Evolutionary conservation across 1,284 basidiomycete genomes (phyloP), one percentile per base, ranked within the genome.

Genomic region (Apiotrichum siamense): DNA sequence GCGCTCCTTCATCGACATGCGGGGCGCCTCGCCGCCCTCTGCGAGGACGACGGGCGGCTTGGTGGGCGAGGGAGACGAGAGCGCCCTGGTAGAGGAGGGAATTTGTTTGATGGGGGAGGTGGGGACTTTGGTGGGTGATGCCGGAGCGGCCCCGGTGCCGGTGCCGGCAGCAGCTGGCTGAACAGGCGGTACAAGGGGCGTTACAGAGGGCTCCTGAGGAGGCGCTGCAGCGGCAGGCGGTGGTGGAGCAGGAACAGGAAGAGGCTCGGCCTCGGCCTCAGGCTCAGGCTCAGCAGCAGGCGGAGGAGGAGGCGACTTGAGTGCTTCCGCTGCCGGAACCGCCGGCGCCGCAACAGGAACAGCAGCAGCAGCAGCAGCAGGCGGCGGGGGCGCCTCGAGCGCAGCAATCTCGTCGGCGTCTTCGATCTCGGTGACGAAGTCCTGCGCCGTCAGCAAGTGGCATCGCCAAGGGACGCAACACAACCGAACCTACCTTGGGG

Each of bases 301-400:
- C 3, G 73, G 69, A 23, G 79, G 66, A 10, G 79, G 55, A 6
- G 77, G 62, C 25, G 80, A 73, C 61, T 11, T 11, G 13, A 15
- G 24, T 13, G 24, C 4, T n/a, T n/a, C 12, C 17, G 79, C 67
- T 9, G 79, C 55, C 6, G 77, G 62, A 26, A 80, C 73, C 61
- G 18, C 4, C 4, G 20, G 36, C 12, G 38, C 11, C 3, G 36
- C 29, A 7, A 24, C 18, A 26, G 48, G 31, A 17, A 61, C 44
- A 2, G 58, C 56, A 4, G 51, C 17, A 2, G 45, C 40, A 1
- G 58, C 50, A 15, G 59, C 46, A 12, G 60, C 55, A 4, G 62
- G 50, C 17, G 59, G 24, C 12, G 42, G 38, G 38, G 29, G 26
- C 3, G 43, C 47, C 7, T 27, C 39, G 21, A 50, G 49, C 5